A percentile compares a stretch with the other conserved stretches of the same genome.
Evolutionary conservation across 495 filamentous ascomycete genomes (phyloP).

Genomic region (Paragyromitra xinjiangensis): DNA sequence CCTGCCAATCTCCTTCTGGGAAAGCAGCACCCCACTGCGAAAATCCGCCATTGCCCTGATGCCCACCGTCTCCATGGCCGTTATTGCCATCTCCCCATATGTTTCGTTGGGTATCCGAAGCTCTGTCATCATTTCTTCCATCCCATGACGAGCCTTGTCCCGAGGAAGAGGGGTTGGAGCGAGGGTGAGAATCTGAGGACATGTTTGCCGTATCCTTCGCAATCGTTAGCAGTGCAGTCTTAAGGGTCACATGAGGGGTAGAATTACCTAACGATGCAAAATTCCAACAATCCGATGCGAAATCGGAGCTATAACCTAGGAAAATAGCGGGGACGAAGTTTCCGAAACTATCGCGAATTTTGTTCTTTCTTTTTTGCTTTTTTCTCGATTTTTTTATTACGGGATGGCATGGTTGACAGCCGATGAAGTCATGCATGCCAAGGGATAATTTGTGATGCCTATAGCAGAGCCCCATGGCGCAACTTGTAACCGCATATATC

Average conservation of each 20-base stretch:
- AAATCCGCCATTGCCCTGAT: conserved; percentile 4
- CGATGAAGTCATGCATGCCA: conserved; percentile 49
- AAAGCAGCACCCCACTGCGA: conserved; percentile 7
- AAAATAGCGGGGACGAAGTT: background rate
- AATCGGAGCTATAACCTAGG: background rate
- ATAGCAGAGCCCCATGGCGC: conserved; percentile 21
- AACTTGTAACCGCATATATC: background rate
- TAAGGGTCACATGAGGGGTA: background rate
- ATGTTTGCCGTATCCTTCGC: conserved; percentile 31
- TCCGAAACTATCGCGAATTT: conserved; percentile 5
- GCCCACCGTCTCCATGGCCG: background rate
- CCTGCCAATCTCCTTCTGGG: conserved; percentile 2
- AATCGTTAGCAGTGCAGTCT: conserved; percentile 13
- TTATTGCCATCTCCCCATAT: background rate
- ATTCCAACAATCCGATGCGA: background rate
- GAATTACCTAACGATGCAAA: background rate
- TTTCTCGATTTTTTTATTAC: background rate
- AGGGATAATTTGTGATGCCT: background rate
- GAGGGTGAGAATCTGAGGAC: conserved; percentile 22
- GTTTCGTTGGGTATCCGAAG: background rate
- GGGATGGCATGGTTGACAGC: conserved; percentile 12
- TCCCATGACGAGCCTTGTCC: background rate
- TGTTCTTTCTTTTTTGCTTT: conserved; percentile 5
- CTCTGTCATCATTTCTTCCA: background rate
- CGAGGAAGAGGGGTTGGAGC: background rate